Evolutionary conservation across 176 grass and related monocot genomes (phyloP), one percentile per base, ranked within the genome.

Genomic region (Eremochloa ophiuroides): DNA sequence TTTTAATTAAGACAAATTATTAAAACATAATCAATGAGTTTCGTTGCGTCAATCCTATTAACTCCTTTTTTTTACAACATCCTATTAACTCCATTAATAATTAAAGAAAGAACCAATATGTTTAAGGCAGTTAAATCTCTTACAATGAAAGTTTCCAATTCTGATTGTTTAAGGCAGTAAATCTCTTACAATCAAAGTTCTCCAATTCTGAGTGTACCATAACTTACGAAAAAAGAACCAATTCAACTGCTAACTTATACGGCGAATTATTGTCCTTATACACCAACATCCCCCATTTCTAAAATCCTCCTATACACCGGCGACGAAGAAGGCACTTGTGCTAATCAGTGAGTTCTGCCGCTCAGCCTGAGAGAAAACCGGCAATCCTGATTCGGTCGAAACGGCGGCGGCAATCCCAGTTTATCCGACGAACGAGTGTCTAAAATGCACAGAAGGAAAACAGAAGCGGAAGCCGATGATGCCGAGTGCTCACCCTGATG

Each of bases 401-500:
- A 73, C 22, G 53, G n/a, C 56, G 27, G 55, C 23, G 37, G 35
- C 35, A 84, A 46, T 26, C n/a, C n/a, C 15, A 40, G 37, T 48
- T 33, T 30, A 2, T 35, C 41, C 4, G 55, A 51, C 23, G 30
- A 64, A 51, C 40, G n/a, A 25, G 53, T 23, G 0, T 20, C 7
- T 40, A 25, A 71, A 25, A 71, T 14, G 37, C 38, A 17, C 16
- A 34, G 3, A 28, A 44, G 55, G 22, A 2, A 9, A 41, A 47
- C 35, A 13, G 35, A 33, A 60, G 34, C 61, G 13, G 26, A 33
- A 60, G 34, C 60, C 15, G 17, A 7, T 8, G 11, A 27, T 5
- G 34, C 15, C 13, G 31, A n/a, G 2, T 0, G 64, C 29, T n/a
- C 41, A 97, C 94, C 75, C 94, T 71, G 91, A 97, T 97, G 25